Conservation (phyloP, 2,329 filamentous ascomycete genomes). For the Dendrostoma leiphaemia region DNA sequence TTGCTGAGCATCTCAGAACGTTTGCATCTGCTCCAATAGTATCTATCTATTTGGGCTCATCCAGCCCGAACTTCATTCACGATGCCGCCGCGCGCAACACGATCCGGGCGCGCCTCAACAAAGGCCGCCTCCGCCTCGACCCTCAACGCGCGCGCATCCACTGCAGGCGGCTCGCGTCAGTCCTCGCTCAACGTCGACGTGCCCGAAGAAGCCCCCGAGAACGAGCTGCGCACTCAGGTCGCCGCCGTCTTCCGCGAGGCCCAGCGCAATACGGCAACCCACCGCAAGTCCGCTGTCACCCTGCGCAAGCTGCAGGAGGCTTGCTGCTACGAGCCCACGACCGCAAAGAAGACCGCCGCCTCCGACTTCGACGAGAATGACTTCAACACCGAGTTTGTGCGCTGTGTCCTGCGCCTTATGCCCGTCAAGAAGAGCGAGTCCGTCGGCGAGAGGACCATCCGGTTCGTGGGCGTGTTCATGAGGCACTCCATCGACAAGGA, state of each 20-base stretch:
- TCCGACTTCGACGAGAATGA: constrained; percentile 78
- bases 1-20: background rate
- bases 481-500: constrained; percentile 70
- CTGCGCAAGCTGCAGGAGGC: constrained; percentile 88
- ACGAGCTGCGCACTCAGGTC: constrained; percentile 70
- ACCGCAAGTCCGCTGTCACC: constrained; percentile 84
- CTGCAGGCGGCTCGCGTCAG: constrained; percentile 38
- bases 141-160: constrained; percentile 41
- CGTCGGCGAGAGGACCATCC: constrained; percentile 80
- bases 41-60: constrained; percentile 17
- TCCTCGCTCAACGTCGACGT: constrained; percentile 47
- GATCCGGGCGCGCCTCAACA: constrained; percentile 45
- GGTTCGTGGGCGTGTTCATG: constrained; percentile 86
- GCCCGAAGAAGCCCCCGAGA: constrained; percentile 71
- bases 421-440: constrained; percentile 88
- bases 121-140: constrained; percentile 39
- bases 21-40: constrained; percentile 19
- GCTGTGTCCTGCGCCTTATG: constrained; percentile 80
- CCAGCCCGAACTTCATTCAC: constrained; percentile 20
- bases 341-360: constrained; percentile 48
- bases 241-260: constrained; percentile 75
- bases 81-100: constrained; percentile 51
- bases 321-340: constrained; percentile 66
- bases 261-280: constrained; percentile 84
- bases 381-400: constrained; percentile 82